Percentiles rank a stretch among this genome's conserved stretches.
Conservation (phyloP, 306 rosid species). For the Cicer cuneatum region DNA sequence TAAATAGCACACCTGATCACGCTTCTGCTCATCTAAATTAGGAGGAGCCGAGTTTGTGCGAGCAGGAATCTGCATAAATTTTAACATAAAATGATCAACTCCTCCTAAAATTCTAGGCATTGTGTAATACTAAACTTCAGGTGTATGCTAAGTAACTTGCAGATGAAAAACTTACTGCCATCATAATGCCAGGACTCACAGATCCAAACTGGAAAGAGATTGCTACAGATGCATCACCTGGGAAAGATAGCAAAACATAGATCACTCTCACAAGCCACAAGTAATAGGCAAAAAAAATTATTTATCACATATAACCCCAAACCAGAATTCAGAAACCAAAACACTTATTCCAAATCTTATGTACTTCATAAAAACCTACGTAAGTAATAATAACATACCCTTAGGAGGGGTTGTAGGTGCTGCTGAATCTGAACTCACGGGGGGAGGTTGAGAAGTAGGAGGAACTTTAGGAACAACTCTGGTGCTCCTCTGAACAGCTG, state of each 20-base stretch:
- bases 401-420: conserved; percentile 65
- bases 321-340: conserved; percentile 5
- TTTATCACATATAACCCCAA: neutral
- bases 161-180: conserved; percentile 63
- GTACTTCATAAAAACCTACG: conserved; percentile 14
- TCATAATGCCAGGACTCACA: conserved; percentile 74
- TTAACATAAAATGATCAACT: conserved; percentile 36
- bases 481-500: conserved; percentile 64
- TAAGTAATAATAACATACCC: conserved; percentile 53
- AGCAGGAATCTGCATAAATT: conserved; percentile 77
- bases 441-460: conserved; percentile 72
- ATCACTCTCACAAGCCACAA: conserved; percentile 26
- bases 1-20: conserved; percentile 68
- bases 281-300: neutral
- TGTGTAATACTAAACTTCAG: conserved; percentile 15
- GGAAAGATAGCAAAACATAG: conserved; percentile 50
- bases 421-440: conserved; percentile 57
- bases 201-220: conserved; percentile 84
- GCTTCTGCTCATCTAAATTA: conserved; percentile 93
- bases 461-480: conserved; percentile 73
- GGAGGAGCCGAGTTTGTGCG: conserved; percentile 98
- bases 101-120: conserved; percentile 14
- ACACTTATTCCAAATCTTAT: conserved; percentile 11
- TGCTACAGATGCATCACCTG: conserved; percentile 69
- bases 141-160: conserved; percentile 11